These are phyloP conservation scores for Saccharomycopsis fodiens DNA, from an alignment of 805 yeast species.

Conservation along the genomic window DNA sequence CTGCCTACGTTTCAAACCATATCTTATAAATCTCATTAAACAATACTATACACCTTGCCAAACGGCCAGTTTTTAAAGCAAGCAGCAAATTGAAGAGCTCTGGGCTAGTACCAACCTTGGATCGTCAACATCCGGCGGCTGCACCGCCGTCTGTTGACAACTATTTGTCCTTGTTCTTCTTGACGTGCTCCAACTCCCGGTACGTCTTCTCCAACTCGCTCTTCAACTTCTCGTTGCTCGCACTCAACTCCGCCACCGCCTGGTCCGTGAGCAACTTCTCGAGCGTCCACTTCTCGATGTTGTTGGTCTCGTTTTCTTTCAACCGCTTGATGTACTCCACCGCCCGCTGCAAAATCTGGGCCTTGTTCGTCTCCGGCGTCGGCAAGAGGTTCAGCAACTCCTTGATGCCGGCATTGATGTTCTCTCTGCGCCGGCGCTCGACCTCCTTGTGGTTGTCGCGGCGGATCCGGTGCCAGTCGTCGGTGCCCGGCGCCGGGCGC, in stretches of 20 bases:
- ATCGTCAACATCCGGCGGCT: too few species aligned
- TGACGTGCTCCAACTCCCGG: conserved; percentile 83
- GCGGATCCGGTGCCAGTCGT: conserved; percentile 77
- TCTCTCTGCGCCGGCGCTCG: conserved; percentile 85
- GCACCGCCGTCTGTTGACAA: too few species aligned
- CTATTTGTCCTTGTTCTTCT: conserved; percentile 32
- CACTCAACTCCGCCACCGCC: conserved; percentile 75
- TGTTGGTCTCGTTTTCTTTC: conserved; percentile 82
- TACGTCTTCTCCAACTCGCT: conserved; percentile 85
- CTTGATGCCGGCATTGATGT: conserved; percentile 79
- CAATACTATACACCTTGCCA: too few species aligned
- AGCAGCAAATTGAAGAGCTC: too few species aligned
- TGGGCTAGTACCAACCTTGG: too few species aligned
- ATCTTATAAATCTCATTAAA: too few species aligned
- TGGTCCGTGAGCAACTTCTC: conserved; percentile 91
- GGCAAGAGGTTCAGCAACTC: conserved; percentile 74
- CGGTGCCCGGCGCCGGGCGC: conserved; percentile 28
- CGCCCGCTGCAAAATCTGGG: conserved; percentile 81
- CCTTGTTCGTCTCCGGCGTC: conserved; percentile 78
- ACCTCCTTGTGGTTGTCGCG: conserved; percentile 93
- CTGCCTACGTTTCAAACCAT: too few species aligned
- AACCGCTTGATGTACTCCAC: conserved; percentile 85
- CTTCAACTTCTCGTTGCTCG: conserved; percentile 82
- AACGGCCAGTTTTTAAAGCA: too few species aligned
- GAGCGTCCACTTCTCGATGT: conserved; percentile 90